Evolutionary conservation across 2,329 filamentous ascomycete genomes (phyloP).

Genomic region (Exophiala sideris): DNA sequence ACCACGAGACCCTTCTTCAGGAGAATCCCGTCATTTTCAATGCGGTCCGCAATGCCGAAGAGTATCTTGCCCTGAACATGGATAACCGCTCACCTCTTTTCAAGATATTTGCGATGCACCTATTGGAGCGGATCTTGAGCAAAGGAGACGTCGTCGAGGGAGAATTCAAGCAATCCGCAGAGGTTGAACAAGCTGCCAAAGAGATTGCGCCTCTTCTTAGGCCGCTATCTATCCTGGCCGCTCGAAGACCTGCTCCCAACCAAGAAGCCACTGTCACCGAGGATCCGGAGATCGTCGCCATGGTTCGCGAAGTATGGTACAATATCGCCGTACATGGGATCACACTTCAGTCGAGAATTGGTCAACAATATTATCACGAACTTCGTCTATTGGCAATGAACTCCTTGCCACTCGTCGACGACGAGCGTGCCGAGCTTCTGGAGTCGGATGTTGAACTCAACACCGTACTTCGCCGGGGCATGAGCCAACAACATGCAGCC

Average conservation of each 20-base stretch:
- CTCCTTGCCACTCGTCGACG: constrained; percentile 80
- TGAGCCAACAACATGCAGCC: constrained; percentile 71
- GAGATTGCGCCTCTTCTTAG: constrained; percentile 86
- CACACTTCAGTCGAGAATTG: constrained; percentile 67
- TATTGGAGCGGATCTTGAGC: constrained; percentile 83
- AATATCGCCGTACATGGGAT: constrained; percentile 96
- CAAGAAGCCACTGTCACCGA: constrained; percentile 31
- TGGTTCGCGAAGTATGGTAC: constrained; percentile 93
- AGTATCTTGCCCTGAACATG: constrained; percentile 70
- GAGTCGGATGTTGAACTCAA: constrained; percentile 98
- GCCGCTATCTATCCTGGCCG: constrained; percentile 82
- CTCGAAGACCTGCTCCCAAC: constrained; percentile 46
- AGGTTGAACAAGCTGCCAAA: constrained; percentile 75
- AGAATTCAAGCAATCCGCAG: constrained; percentile 69
- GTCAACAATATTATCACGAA: constrained; percentile 70
- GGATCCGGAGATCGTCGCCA: constrained; percentile 68
- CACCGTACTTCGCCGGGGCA: constrained; percentile 82
- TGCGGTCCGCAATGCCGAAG: constrained; percentile 75
- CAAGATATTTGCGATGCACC: constrained; percentile 75
- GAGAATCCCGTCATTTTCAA: constrained; percentile 65
- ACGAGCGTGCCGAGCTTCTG: constrained; percentile 81
- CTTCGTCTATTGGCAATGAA: constrained; percentile 80
- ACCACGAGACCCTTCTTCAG: constrained; percentile 68
- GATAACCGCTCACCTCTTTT: constrained; percentile 68
- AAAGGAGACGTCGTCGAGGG: constrained; percentile 80